Percentiles rank a stretch among this genome's conserved stretches.
Evolutionary conservation across 495 filamentous ascomycete genomes (phyloP).

Genomic region (Annulohypoxylon bovei): DNA sequence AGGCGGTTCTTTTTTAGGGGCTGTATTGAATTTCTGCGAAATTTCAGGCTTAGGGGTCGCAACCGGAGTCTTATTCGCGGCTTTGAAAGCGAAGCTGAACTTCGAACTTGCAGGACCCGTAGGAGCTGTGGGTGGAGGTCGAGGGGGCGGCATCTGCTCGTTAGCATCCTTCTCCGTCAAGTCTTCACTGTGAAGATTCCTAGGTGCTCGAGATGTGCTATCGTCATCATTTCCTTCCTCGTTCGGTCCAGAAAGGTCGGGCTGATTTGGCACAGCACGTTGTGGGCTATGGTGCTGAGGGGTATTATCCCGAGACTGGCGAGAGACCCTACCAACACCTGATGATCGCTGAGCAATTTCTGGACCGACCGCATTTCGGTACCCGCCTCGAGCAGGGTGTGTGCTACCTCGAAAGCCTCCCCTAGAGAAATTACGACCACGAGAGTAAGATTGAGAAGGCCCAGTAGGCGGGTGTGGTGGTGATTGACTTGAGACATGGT

Average conservation of each 20-base stretch:
- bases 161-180: slow-evolving; percentile 58
- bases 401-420: slow-evolving; percentile 55
- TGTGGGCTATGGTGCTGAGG: slow-evolving; percentile 42
- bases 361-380: slow-evolving; percentile 62
- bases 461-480: slow-evolving; percentile 58
- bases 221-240: slow-evolving; percentile 57
- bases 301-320: slow-evolving; percentile 48
- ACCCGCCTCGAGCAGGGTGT: slow-evolving; percentile 46
- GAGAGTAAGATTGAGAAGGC: slow-evolving; percentile 62
- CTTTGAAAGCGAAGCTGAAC: slow-evolving; percentile 89
- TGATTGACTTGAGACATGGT: slow-evolving; percentile 59
- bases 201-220: slow-evolving; percentile 69
- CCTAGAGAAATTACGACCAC: slow-evolving; percentile 63
- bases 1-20: slow-evolving; percentile 51
- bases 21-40: slow-evolving; percentile 74
- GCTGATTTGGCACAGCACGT: slow-evolving; percentile 46
- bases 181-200: slow-evolving; percentile 72
- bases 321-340: slow-evolving; percentile 55
- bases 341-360: slow-evolving; percentile 61
- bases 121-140: slow-evolving; percentile 60
- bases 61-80: slow-evolving; percentile 66
- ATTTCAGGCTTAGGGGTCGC: slow-evolving; percentile 75
- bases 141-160: slow-evolving; percentile 58
- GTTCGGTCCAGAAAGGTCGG: slow-evolving; percentile 31
- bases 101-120: slow-evolving; percentile 71